phyloP scores from a whole-genome alignment of 208 protist genomes.

The Crithidia acanthocephali region DNA sequence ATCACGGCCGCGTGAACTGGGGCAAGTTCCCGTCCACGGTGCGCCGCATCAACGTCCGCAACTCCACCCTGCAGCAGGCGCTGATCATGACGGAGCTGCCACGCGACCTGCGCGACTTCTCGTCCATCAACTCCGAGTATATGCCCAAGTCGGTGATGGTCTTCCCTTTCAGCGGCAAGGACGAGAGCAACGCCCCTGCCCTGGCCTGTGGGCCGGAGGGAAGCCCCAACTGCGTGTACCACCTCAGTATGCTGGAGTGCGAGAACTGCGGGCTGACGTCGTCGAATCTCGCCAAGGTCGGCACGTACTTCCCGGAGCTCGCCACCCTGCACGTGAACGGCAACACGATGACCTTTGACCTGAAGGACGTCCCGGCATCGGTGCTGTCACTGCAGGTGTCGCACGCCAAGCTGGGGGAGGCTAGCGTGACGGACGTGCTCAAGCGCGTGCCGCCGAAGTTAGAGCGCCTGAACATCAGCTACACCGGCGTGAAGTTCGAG shows the following conservation, averaged over 20 bases:
- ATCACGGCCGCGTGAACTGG: slow-evolving; percentile 13
- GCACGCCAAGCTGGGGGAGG: neutral
- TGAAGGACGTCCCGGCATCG: neutral
- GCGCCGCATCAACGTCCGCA: slow-evolving; percentile 1
- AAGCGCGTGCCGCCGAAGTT: neutral
- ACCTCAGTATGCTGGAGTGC: slow-evolving; percentile 9
- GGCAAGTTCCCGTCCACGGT: neutral
- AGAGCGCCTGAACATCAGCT: slow-evolving; percentile 12
- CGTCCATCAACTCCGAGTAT: slow-evolving; percentile 6
- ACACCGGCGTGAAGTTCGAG: neutral
- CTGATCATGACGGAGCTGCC: slow-evolving; percentile 18
- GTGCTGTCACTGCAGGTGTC: slow-evolving; percentile 8
- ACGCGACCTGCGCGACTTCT: slow-evolving; percentile 6
- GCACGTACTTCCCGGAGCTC: neutral
- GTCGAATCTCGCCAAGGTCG: neutral
- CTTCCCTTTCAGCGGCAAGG: neutral
- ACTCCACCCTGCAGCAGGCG: slow-evolving; percentile 15
- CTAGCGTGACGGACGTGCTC: neutral
- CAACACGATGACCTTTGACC: slow-evolving; percentile 3
- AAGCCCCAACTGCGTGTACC: neutral
- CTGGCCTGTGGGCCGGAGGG: neutral
- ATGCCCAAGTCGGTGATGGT: neutral
- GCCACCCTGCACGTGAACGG: neutral
- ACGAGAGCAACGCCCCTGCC: neutral
- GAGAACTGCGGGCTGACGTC: slow-evolving; percentile 9